Conservation (phyloP, 2,329 filamentous ascomycete species). For the Aureobasidium vineae region DNA sequence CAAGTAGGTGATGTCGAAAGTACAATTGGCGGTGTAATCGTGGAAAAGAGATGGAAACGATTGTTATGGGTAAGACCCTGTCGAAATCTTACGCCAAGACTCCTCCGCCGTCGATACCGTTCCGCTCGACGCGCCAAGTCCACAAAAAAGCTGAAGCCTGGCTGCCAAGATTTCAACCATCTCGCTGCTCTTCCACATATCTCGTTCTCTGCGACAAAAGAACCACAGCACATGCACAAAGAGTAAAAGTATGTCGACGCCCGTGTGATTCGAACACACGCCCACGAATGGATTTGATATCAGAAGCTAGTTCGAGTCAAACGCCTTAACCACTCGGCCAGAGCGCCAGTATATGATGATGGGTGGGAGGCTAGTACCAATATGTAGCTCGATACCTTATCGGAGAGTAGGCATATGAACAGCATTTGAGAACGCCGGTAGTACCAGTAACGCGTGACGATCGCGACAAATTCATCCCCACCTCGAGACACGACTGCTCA, state of each 20-base stretch:
- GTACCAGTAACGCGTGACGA: not conserved
- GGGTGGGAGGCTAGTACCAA: too few species aligned
- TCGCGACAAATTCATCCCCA: not conserved
- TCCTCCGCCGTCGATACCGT: not conserved
- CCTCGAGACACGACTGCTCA: not conserved
- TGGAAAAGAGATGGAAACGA: too few species aligned
- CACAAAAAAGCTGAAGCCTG: not conserved
- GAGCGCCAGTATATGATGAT: slow-evolving; percentile 13
- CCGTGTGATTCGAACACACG: slow-evolving; percentile 17
- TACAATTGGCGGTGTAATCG: not conserved
- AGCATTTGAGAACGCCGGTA: not conserved
- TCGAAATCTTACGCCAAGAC: not conserved
- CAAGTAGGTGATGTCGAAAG: too few species aligned
- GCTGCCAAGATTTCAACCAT: not conserved
- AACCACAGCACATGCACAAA: not conserved
- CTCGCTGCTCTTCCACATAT: too few species aligned
- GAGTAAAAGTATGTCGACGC: slow-evolving; percentile 8
- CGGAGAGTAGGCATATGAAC: too few species aligned
- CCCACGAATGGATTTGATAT: slow-evolving; percentile 23
- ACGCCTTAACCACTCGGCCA: slow-evolving; percentile 25
- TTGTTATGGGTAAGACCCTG: not conserved
- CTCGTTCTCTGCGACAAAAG: too few species aligned
- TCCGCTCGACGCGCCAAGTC: not conserved
- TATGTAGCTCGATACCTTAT: too few species aligned
- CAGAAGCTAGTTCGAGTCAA: slow-evolving; percentile 18